A percentile compares a stretch with the other conserved stretches of the same genome.
phyloP scores from a whole-genome alignment of 371 early-diverging fungal species.

The Entomophthora muscae region DNA sequence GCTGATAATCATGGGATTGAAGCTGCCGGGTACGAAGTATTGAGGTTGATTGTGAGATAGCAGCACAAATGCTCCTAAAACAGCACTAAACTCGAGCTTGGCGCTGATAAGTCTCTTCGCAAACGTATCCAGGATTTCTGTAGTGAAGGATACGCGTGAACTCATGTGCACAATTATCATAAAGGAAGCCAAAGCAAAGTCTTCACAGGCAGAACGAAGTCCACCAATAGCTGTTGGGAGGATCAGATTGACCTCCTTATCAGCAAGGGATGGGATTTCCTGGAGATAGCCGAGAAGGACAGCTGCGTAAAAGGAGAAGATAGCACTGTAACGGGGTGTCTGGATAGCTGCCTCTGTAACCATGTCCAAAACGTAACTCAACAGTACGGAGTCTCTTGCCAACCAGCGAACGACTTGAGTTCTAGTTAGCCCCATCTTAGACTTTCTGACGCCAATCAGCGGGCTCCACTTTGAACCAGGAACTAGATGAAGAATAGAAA shows the following conservation, averaged over 20 bases:
- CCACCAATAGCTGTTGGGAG: neutral
- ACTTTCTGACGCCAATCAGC: constrained; percentile 5
- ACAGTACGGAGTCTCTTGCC: neutral
- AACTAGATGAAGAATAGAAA: constrained; percentile 36
- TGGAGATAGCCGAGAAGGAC: neutral
- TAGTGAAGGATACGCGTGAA: neutral
- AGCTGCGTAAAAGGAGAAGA: neutral
- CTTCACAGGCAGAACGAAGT: neutral
- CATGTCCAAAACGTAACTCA: neutral
- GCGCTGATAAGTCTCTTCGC: neutral
- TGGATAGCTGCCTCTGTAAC: neutral
- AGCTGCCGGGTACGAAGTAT: neutral
- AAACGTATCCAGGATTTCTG: neutral
- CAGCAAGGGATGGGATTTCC: neutral
- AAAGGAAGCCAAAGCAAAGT: neutral
- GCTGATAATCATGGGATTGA: neutral
- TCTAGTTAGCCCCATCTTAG: neutral
- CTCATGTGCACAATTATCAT: neutral
- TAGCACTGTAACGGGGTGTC: neutral
- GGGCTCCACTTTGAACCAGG: constrained; percentile 17
- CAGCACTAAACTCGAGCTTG: neutral
- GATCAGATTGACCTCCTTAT: neutral
- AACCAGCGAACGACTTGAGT: neutral
- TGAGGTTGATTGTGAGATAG: neutral
- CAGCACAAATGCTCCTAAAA: neutral